Percentiles rank a stretch among this genome's conserved stretches.
phyloP scores from a whole-genome alignment of 305 asterid genomes.

The Fraxinus angustifolia region DNA sequence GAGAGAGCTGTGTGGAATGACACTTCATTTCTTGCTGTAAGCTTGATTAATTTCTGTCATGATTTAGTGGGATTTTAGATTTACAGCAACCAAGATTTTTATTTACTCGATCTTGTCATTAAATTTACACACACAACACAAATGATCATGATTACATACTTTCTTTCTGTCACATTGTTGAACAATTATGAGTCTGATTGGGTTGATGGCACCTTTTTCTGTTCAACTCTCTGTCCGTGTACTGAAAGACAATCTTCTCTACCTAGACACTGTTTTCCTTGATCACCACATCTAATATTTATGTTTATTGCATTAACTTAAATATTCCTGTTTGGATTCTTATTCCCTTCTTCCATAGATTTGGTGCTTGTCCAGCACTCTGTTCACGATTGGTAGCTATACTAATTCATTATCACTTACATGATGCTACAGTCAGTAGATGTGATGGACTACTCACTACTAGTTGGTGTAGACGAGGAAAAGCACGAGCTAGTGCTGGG shows the following conservation, averaged over 20 bases:
- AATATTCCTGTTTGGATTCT: not conserved
- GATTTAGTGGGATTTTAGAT: not conserved
- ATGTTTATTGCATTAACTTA: not conserved
- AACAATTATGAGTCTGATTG: not conserved
- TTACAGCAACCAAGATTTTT: not conserved
- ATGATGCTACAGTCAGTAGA: slow-evolving; percentile 52
- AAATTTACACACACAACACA: not conserved
- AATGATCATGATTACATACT: not conserved
- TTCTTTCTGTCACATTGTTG: not conserved
- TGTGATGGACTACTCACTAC: slow-evolving; percentile 83
- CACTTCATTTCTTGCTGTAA: slow-evolving; percentile 88
- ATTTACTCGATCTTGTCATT: not conserved
- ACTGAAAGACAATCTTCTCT: not conserved
- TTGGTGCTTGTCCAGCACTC: not conserved
- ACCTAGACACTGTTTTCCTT: not conserved
- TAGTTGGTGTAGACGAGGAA: slow-evolving; percentile 81
- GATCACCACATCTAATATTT: not conserved
- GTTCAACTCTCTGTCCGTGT: not conserved
- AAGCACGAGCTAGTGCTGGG: slow-evolving; percentile 74
- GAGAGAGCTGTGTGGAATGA: slow-evolving; percentile 94
- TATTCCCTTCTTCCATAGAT: not conserved
- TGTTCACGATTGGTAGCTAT: not conserved
- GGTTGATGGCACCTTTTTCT: not conserved
- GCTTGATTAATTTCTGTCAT: slow-evolving; percentile 20
- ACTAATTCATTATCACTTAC: slow-evolving; percentile 11